Evolutionary conservation across 352 stramenopile genomes (phyloP), one percentile per base, ranked within the genome.

Genomic region (Albugo candida): DNA sequence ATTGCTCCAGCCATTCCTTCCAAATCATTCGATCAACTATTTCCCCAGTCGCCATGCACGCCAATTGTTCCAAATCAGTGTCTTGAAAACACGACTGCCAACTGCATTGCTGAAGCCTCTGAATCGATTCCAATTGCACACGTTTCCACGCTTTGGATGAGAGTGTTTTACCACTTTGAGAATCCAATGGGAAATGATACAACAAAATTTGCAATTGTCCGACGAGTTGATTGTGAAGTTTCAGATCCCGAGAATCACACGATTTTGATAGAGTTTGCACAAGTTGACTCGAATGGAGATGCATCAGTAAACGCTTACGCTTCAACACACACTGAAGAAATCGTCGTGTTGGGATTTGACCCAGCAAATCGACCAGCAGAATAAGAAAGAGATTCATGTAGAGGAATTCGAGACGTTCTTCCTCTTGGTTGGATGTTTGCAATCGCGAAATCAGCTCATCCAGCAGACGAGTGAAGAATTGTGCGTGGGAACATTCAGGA

Each of bases 261-360:
- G 24, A 31, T 31, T 31, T 31, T 31, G 24, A 31, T 31, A 31
- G 24, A 31, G 3, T 31, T 31, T 31, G 24, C 8, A 31, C 3
- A 31, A 31, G 24, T 8, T 31, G 3, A 31, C 24, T 31, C 3
- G 24, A 3, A 8, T 58, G 55, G 17, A 81, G 57, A 11, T 41
- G 37, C 14, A 63, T 55, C 1, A 71, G 36, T 20, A 93, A 45
- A 43, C 88, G 82, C 21, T 56, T 45, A 42, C 82, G 70, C 2
- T 76, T 59, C 35, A 94, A 47, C 36, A 93, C 55, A 13, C 64
- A 61, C 36, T 69, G 54, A 11, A 94, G 55, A 39, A 92, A 93
- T 36, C 80, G 76, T n/a, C 86, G 79, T 17, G 87, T 96, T n/a
- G 84, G 72, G 1, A 93, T 57, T 55, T 95, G 81, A 19, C 54